Conservation (phyloP, 768 basidiomycete species). For the Boletus rubroflammeus region DNA sequence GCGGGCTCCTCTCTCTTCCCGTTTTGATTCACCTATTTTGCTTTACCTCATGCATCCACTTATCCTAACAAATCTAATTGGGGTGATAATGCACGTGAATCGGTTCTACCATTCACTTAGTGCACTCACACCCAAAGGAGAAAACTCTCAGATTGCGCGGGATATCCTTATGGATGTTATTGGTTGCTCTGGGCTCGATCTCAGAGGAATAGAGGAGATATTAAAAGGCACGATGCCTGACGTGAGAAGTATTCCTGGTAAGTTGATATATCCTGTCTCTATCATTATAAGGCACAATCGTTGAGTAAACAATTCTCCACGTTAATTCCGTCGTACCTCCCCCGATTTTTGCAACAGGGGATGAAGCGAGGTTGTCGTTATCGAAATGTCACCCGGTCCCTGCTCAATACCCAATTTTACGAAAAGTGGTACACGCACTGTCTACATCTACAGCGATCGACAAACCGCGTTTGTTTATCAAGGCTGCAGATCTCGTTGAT, state of each 20-base stretch:
- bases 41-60: constrained; percentile 64
- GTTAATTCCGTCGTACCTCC: not conserved
- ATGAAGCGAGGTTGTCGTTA: constrained; percentile 49
- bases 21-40: constrained; percentile 40
- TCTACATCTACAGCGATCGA: constrained; percentile 49
- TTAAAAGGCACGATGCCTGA: constrained; percentile 38
- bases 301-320: not conserved
- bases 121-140: constrained; percentile 51
- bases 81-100: constrained; percentile 53
- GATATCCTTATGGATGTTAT: constrained; percentile 60
- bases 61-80: constrained; percentile 47
- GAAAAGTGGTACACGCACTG: constrained; percentile 44
- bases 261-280: constrained; percentile 12
- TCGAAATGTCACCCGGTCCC: constrained; percentile 57
- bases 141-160: constrained; percentile 63
- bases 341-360: constrained; percentile 33
- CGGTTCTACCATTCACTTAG: constrained; percentile 53
- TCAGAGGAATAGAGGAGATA: constrained; percentile 47
- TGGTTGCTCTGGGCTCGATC: constrained; percentile 60
- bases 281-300: not conserved
- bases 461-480: constrained; percentile 69
- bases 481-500: constrained; percentile 66
- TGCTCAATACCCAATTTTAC: constrained; percentile 41
- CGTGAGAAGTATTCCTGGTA: constrained; percentile 20
- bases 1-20: constrained; percentile 11